Evolutionary conservation across 2,329 filamentous ascomycete species (phyloP).

Genomic region (Cercospora zeina): DNA sequence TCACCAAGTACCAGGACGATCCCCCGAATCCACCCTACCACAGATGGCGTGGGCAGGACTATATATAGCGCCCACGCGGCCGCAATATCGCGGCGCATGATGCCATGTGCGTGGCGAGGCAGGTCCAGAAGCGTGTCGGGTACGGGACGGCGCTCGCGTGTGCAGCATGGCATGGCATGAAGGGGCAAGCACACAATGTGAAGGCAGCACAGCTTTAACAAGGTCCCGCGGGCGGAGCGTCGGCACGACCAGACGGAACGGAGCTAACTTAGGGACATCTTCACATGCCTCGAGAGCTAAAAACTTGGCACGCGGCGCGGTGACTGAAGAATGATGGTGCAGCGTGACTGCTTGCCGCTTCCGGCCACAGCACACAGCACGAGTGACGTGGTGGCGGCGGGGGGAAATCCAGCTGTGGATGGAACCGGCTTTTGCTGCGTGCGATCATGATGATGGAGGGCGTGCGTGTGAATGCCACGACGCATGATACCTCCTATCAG

Average conservation of each 20-base stretch:
- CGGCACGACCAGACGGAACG: not conserved
- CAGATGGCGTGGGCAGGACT: not conserved
- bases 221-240: slow-evolving; percentile 10
- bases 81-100: slow-evolving; percentile 1
- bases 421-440: not conserved
- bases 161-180: not conserved
- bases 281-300: slow-evolving; percentile 14
- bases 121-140: not conserved
- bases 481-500: slow-evolving; percentile 7
- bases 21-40: slow-evolving; percentile 1
- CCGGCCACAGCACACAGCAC: not conserved
- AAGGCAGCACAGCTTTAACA: no score
- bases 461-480: not conserved
- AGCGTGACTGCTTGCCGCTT: slow-evolving; percentile 19
- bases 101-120: not conserved
- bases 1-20: not conserved
- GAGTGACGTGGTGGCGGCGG: slow-evolving; percentile 6
- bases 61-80: slow-evolving; percentile 1
- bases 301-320: slow-evolving; percentile 11
- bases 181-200: not conserved
- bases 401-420: not conserved
- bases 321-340: slow-evolving; percentile 14
- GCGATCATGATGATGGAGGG: not conserved
- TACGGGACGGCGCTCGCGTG: not conserved
- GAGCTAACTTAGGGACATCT: slow-evolving; percentile 7